phyloP scores from a whole-genome alignment of 345 rosid genomes.

The Melastoma malabathricum region DNA sequence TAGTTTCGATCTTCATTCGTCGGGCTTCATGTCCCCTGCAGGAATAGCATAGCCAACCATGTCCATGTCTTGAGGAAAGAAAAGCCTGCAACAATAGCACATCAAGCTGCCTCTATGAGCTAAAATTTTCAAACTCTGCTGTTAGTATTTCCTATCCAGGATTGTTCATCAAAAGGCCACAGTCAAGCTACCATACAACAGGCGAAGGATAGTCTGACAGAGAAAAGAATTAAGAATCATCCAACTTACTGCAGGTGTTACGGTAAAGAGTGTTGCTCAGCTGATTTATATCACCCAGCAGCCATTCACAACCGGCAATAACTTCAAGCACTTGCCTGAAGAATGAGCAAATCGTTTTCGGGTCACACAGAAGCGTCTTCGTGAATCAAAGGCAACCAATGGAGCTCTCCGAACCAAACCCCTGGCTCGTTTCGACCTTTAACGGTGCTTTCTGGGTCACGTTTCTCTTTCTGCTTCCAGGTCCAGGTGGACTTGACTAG shows the following conservation, averaged over 20 bases:
- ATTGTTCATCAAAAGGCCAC: too few species aligned
- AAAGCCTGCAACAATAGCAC: slow-evolving; percentile 39
- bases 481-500: slow-evolving; percentile 69
- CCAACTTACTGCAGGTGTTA: slow-evolving; percentile 64
- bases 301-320: slow-evolving; percentile 78
- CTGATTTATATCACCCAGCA: slow-evolving; percentile 43
- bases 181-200: too few species aligned
- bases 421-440: slow-evolving; percentile 95
- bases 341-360: too few species aligned
- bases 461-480: slow-evolving; percentile 88
- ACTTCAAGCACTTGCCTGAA: slow-evolving; percentile 92
- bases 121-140: too few species aligned
- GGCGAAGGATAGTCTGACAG: too few species aligned
- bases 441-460: slow-evolving; percentile 56
- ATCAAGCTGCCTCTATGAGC: too few species aligned
- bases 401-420: slow-evolving; percentile 63
- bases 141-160: too few species aligned
- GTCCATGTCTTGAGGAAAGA: slow-evolving; percentile 86
- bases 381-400: neutral
- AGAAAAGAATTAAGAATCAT: neutral
- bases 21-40: slow-evolving; percentile 20
- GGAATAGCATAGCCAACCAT: slow-evolving; percentile 67
- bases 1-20: slow-evolving; percentile 7
- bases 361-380: too few species aligned
- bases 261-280: slow-evolving; percentile 63